phyloP scores from a whole-genome alignment of 768 basidiomycete genomes.

The Asterophora parasitica region DNA sequence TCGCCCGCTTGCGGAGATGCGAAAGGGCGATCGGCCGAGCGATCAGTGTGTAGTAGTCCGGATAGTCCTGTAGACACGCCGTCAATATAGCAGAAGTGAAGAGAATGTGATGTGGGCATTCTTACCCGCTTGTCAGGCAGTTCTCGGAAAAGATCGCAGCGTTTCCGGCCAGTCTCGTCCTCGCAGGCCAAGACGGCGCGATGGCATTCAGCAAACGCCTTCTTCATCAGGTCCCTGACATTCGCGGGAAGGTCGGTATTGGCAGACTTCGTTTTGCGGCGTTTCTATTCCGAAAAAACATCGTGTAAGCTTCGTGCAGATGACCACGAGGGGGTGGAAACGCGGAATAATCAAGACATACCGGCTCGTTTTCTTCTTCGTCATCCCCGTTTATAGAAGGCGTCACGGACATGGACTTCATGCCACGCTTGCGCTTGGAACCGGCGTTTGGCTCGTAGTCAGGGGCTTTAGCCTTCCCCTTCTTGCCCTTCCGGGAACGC shows the following conservation, averaged over 20 bases:
- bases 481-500: constrained; percentile 53
- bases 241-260: constrained; percentile 51
- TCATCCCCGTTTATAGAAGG: constrained; percentile 77
- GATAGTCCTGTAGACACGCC: constrained; percentile 60
- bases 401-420: constrained; percentile 72
- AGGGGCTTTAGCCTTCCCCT: constrained; percentile 53
- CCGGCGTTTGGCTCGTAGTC: constrained; percentile 49
- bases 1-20: constrained; percentile 75
- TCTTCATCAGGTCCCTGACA: constrained; percentile 76
- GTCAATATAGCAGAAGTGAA: constrained; percentile 6
- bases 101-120: constrained; percentile 5
- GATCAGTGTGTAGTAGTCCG: constrained; percentile 91
- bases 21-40: constrained; percentile 83
- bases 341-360: constrained; percentile 30
- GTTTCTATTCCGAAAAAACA: constrained; percentile 59
- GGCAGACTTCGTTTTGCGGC: constrained; percentile 65
- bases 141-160: constrained; percentile 84
- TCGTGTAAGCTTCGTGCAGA: neutral
- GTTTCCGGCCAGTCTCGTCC: constrained; percentile 69
- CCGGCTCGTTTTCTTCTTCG: constrained; percentile 68
- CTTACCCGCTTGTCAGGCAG: constrained; percentile 74
- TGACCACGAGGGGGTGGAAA: constrained; percentile 7
- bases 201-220: constrained; percentile 71
- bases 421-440: constrained; percentile 73
- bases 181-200: constrained; percentile 69